Base-by-base conservation (phyloP, 169 alveolate species). In the Plasmodium inui region DNA sequence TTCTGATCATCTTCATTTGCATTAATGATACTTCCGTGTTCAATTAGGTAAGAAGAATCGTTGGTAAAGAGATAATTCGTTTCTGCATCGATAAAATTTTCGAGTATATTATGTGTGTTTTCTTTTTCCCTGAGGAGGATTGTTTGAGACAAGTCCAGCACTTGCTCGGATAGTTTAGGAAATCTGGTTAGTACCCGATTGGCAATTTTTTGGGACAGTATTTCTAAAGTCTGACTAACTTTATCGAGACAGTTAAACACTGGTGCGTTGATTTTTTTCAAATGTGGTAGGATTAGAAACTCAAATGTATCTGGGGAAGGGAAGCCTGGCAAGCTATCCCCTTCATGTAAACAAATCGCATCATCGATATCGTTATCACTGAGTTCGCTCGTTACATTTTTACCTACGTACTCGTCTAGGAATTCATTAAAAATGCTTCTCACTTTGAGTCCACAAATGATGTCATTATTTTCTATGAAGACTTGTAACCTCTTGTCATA, bases 261-360 rank as follows among this genome's bases (percentile, higher is more conserved):
- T 14, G 97, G 96, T 19, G 97, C 95, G 28, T 91, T 85, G 4
- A 99, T 96, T 89, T 96, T 97, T 91, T 98, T 98, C 76, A 99
- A 96, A 92, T 98, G 98, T 5, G 99, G 99, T 22, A 98, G 96
- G 41, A 99, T 98, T 61, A 99, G 96, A 94, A 97, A 99, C 50
- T 98, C 99, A 96, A 99, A 99, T 28, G 99, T 99, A 95, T 98
- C 99, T 3, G 99, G 99, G 44, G 99, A 97, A 0, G 99, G 99
- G 93, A 98, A 98, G n/a, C 99, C 99, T 7, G 99, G 99, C 91
- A 99, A 97, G 44, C 99, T 97, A 95, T 99, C 99, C 10, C 99
- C 99, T 94, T 99, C 99, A 92, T 99, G 99, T 92, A 98, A 94
- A 83, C 98, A 95, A 46, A 99, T 98, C n/a, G 99, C 99, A 85